A percentile compares a stretch with the other conserved stretches of the same genome.
Evolutionary conservation across 352 stramenopile genomes (phyloP).

Genomic region (Pythium myriotylum): DNA sequence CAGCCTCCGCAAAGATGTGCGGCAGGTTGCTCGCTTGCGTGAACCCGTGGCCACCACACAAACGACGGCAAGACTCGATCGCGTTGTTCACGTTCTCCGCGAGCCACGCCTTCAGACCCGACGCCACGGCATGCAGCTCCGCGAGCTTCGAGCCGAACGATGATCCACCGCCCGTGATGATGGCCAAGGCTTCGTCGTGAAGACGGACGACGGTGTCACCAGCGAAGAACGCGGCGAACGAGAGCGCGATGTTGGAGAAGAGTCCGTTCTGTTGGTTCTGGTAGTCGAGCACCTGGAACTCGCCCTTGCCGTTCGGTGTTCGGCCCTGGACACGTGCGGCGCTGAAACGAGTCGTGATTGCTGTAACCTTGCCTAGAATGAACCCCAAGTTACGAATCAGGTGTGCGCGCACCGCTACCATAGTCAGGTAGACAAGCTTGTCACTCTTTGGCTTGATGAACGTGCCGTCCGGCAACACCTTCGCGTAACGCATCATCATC

Average conservation of each 20-base stretch:
- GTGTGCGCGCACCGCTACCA: slow-evolving; percentile 47
- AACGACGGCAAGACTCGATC: slow-evolving; percentile 47
- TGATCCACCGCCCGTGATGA: slow-evolving; percentile 37
- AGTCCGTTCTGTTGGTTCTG: slow-evolving; percentile 60
- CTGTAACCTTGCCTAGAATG: slow-evolving; percentile 31
- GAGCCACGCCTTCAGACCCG: slow-evolving; percentile 57
- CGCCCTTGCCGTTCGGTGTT: slow-evolving; percentile 39
- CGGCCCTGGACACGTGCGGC: slow-evolving; percentile 49
- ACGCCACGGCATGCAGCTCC: slow-evolving; percentile 58
- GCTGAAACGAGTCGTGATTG: slow-evolving; percentile 62
- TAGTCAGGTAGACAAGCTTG: slow-evolving; percentile 69
- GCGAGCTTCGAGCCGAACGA: slow-evolving; percentile 46
- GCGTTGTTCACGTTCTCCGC: slow-evolving; percentile 43
- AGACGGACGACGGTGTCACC: slow-evolving; percentile 31
- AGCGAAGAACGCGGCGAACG: slow-evolving; percentile 46
- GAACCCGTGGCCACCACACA: slow-evolving; percentile 39
- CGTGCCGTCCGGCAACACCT: slow-evolving; percentile 57
- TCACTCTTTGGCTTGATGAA: slow-evolving; percentile 65
- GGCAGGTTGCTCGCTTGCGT: slow-evolving; percentile 29
- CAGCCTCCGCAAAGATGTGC: slow-evolving; percentile 43
- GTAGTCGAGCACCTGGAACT: slow-evolving; percentile 63
- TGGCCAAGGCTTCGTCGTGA: slow-evolving; percentile 37
- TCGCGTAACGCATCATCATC: slow-evolving; percentile 56
- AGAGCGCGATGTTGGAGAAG: slow-evolving; percentile 47
- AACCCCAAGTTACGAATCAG: slow-evolving; percentile 28